Evolutionary conservation across 2,329 filamentous ascomycete species (phyloP).

Genomic region (Fusarium oligoseptatum): DNA sequence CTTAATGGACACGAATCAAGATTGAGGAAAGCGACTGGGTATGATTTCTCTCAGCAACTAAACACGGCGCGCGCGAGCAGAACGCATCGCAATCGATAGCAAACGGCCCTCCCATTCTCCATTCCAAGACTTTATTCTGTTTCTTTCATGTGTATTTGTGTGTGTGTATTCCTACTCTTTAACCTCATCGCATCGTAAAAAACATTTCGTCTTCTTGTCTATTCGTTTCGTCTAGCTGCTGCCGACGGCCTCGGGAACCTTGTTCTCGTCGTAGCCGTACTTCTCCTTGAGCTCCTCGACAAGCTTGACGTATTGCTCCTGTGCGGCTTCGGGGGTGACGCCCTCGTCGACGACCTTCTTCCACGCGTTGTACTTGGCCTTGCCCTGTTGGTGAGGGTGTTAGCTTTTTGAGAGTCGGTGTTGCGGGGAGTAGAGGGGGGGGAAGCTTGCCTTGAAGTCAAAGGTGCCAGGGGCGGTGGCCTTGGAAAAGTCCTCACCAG

Average conservation of each 20-base stretch:
- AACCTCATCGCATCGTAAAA: conserved; percentile 22
- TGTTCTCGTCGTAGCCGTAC: conserved; percentile 76
- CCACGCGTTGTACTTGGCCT: conserved; percentile 86
- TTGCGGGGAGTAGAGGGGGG: neutral
- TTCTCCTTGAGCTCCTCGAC: conserved; percentile 79
- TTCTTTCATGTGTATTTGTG: conserved; percentile 4
- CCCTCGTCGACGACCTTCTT: conserved; percentile 75
- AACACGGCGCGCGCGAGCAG: conserved; percentile 14
- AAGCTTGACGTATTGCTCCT: conserved; percentile 80
- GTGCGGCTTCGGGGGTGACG: conserved; percentile 73
- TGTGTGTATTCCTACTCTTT: conserved; percentile 27
- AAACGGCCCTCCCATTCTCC: conserved; percentile 12
- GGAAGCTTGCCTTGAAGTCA: conserved; percentile 70
- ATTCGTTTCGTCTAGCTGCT: conserved; percentile 28
- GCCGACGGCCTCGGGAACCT: conserved; percentile 70
- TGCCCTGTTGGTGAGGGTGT: conserved; percentile 66
- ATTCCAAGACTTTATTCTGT: conserved; percentile 25
- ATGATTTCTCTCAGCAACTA: conserved; percentile 36
- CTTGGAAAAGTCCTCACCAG: conserved; percentile 67
- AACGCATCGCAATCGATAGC: conserved; percentile 17
- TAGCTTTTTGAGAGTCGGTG: conserved; percentile 4
- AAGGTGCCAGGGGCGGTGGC: conserved; percentile 76
- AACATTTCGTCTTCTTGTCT: neutral
- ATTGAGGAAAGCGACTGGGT: conserved; percentile 33
- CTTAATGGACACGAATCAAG: neutral